Evolutionary conservation across 2,329 filamentous ascomycete species (phyloP).

Genomic region (Sporothrix luriei): DNA sequence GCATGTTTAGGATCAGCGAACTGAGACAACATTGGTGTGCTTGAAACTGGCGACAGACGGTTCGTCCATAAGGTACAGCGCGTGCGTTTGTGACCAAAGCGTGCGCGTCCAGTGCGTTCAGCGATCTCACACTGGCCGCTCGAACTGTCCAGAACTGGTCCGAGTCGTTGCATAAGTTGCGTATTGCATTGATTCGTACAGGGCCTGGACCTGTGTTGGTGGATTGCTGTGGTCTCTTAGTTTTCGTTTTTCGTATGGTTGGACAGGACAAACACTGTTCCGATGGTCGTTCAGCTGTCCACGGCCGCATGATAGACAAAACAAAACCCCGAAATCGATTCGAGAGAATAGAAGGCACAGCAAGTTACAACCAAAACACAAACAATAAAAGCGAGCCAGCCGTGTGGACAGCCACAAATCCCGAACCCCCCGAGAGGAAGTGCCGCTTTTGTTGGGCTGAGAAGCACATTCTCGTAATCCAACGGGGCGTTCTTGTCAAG

Average conservation of each 20-base stretch:
- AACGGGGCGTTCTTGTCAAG: not conserved
- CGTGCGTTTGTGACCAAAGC: not conserved
- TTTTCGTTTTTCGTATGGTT: not conserved
- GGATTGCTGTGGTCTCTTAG: not conserved
- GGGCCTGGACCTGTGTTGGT: not conserved
- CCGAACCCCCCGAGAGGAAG: not conserved
- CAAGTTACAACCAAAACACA: not conserved
- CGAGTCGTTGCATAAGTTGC: not conserved
- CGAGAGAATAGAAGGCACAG: not conserved
- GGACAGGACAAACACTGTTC: not conserved
- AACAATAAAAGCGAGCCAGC: not conserved
- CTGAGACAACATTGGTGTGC: slow-evolving; percentile 47
- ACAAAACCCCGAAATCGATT: not conserved
- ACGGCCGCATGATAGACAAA: too few relatives aligned
- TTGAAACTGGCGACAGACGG: slow-evolving; percentile 44
- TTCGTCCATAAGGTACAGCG: slow-evolving; percentile 12
- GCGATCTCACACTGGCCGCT: not conserved
- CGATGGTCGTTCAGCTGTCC: slow-evolving; percentile 1
- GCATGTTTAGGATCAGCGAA: slow-evolving; percentile 46
- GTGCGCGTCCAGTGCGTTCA: not conserved
- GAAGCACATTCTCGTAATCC: slow-evolving; percentile 7
- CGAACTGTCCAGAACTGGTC: not conserved
- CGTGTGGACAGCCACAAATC: slow-evolving; percentile 3
- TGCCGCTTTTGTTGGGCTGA: not conserved
- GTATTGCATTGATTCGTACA: not conserved